These are phyloP conservation scores for Penicillium daleae DNA, from an alignment of 495 filamentous ascomycete genomes.

Conservation along the genomic window DNA sequence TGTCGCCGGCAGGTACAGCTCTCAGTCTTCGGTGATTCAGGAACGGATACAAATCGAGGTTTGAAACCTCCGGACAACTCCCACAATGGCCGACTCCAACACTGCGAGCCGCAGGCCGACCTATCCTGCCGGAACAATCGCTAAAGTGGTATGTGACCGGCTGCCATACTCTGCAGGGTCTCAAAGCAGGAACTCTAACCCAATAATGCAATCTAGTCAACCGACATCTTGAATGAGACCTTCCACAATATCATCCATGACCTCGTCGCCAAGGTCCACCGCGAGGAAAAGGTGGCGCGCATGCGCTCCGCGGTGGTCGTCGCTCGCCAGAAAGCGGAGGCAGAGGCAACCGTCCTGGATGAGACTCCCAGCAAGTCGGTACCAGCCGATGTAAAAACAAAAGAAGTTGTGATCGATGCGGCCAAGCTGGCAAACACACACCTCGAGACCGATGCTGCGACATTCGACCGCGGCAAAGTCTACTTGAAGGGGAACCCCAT, in stretches of 20 bases:
- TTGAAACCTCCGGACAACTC: conserved; percentile 22
- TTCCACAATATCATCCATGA: conserved; percentile 76
- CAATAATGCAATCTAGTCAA: conserved; percentile 33
- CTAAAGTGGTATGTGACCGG: conserved; percentile 46
- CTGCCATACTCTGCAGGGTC: not conserved
- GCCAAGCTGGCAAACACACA: conserved; percentile 46
- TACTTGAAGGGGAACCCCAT: conserved; percentile 76
- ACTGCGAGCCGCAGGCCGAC: conserved; percentile 33
- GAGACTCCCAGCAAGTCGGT: conserved; percentile 40
- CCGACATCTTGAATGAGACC: conserved; percentile 65
- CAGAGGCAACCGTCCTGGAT: conserved; percentile 45
- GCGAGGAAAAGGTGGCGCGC: conserved; percentile 73
- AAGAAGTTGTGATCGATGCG: conserved; percentile 42
- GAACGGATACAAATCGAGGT: conserved; percentile 14
- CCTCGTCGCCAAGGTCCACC: conserved; percentile 69
- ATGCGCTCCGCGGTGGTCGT: conserved; percentile 73
- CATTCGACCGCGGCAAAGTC: conserved; percentile 73
- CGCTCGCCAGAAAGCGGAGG: conserved; percentile 67
- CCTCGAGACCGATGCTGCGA: conserved; percentile 71
- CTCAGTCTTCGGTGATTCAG: conserved; percentile 28
- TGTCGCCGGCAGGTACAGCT: conserved; percentile 34
- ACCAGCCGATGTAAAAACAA: conserved; percentile 30
- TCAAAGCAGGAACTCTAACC: conserved; percentile 3
- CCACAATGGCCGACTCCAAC: conserved; percentile 46
- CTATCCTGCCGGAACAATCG: conserved; percentile 48